Evolutionary conservation across 1,284 basidiomycete genomes (phyloP).

Genomic region (Cutaneotrichosporon sp.): DNA sequence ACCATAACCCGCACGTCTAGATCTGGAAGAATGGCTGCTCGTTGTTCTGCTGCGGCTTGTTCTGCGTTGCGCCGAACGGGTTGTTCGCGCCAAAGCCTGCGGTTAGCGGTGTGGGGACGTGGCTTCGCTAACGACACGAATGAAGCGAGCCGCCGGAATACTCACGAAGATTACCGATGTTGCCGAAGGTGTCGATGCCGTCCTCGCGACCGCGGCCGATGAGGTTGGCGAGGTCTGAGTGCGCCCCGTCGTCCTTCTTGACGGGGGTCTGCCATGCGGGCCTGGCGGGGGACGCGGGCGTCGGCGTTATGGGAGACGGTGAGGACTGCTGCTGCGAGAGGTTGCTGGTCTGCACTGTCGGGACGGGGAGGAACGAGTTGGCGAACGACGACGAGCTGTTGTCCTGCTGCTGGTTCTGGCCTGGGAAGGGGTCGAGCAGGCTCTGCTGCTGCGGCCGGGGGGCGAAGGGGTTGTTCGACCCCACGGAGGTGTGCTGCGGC

Average conservation of each 20-base stretch:
- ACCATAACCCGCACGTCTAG: slow-evolving; percentile 31
- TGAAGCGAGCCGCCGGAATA: no score
- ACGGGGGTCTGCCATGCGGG: slow-evolving; percentile 34
- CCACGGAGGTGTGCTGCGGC: slow-evolving; percentile 59
- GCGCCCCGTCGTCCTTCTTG: slow-evolving; percentile 59
- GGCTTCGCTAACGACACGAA: not conserved
- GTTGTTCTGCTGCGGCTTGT: slow-evolving; percentile 37
- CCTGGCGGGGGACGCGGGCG: slow-evolving; percentile 29
- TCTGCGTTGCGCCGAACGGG: slow-evolving; percentile 55
- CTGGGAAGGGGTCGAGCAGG: slow-evolving; percentile 19
- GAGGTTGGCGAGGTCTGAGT: slow-evolving; percentile 69
- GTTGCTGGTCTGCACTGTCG: slow-evolving; percentile 17
- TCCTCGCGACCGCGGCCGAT: slow-evolving; percentile 74
- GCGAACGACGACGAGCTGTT: not conserved
- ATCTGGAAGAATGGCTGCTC: slow-evolving; percentile 84
- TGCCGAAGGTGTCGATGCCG: slow-evolving; percentile 91
- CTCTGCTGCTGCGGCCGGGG: slow-evolving; percentile 36
- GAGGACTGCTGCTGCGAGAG: slow-evolving; percentile 4
- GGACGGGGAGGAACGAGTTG: slow-evolving; percentile 33
- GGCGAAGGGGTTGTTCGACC: slow-evolving; percentile 93
- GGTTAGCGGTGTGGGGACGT: not conserved
- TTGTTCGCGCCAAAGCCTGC: slow-evolving; percentile 54
- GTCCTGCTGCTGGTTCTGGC: slow-evolving; percentile 13
- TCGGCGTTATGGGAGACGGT: slow-evolving; percentile 23
- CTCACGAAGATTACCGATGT: slow-evolving; percentile 69